Base-by-base conservation (phyloP, 768 basidiomycete genomes). In the Leccinum truebloodii region DNA sequence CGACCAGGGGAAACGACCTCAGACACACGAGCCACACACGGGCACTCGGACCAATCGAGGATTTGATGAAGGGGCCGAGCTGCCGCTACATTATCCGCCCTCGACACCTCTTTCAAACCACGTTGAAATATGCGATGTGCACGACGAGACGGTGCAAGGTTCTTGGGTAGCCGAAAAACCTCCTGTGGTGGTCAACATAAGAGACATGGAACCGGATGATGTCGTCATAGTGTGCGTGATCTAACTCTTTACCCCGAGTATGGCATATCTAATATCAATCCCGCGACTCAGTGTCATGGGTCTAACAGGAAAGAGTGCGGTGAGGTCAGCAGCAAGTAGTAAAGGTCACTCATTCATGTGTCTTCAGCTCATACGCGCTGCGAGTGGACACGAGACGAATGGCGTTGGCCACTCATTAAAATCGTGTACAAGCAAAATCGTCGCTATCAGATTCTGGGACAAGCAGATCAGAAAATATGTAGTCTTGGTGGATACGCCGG, bases 401-500 rank as follows among this genome's bases (percentile, higher is more conserved):
- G 63, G 55, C 3, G 50, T 65, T 1, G 67, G 68, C 13, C 63
- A 61, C 16, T 3, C 12, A n/a, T 49, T 67, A 20, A 59, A 4
- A 12, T 67, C 67, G 26, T 64, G 14, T 10, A 63, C 65, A 24
- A 59, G 20, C 6, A 1, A 67, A 6, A 58, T 63, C n/a, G 18
- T 2, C 13, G 53, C 63, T 0, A 41, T 64, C 59, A 62, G 28
- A 50, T 59, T 61, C 41, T 26, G 14, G 54, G 28, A 66, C 13
- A 14, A 14, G 12, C 13, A 35, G 24, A 63, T 18, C 12, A 3
- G 22, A 4, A 24, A 5, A 52, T 2, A 52, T 8, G 46, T 69
- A 3, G 68, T 69, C 9, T 34, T 71, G 5, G 70, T 71, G 26
- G 70, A 71, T 30, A 71, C 68, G 0, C 70, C 71, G 0, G 68